phyloP scores from a whole-genome alignment of 805 yeast genomes.

The Saturnispora sekii region DNA sequence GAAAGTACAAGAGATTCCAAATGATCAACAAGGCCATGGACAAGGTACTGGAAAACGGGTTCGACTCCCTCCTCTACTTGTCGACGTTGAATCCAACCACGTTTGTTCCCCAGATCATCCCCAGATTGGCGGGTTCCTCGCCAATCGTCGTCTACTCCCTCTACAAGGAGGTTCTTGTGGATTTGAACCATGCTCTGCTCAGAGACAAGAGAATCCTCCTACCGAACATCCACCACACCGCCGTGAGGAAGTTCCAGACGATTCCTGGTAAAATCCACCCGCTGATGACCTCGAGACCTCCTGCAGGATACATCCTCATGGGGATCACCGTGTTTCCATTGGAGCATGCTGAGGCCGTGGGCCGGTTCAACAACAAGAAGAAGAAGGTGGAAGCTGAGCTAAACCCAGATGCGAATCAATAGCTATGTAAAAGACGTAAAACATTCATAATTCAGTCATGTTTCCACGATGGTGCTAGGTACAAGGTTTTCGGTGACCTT shows the following conservation, averaged over 20 bases:
- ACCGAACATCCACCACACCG: constrained; percentile 72
- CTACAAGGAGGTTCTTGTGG: constrained; percentile 69
- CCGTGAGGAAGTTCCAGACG: constrained; percentile 83
- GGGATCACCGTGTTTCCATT: constrained; percentile 73
- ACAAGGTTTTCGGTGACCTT: too few relatives aligned
- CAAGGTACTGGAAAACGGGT: constrained; percentile 40
- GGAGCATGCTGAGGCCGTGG: constrained; percentile 56
- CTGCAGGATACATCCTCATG: constrained; percentile 79
- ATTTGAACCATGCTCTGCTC: constrained; percentile 58
- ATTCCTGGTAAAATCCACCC: constrained; percentile 94
- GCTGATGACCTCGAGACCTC: constrained; percentile 83
- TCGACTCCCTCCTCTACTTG: constrained; percentile 69
- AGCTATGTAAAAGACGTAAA: too few relatives aligned
- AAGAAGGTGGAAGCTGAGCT: constrained; percentile 22
- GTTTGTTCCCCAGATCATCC: constrained; percentile 51
- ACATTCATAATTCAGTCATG: too few relatives aligned
- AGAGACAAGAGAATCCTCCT: constrained; percentile 66
- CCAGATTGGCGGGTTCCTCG: constrained; percentile 71
- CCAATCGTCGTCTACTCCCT: constrained; percentile 79
- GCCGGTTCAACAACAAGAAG: constrained; percentile 45
- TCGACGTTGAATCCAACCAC: constrained; percentile 63
- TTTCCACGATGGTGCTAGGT: too few relatives aligned
- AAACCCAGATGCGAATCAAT: constrained; percentile 7
- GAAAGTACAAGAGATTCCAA: constrained; percentile 50
- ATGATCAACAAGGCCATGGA: constrained; percentile 42